Evolutionary conservation across 805 yeast genomes (phyloP).

Genomic region (Ogataea trehalophila): DNA sequence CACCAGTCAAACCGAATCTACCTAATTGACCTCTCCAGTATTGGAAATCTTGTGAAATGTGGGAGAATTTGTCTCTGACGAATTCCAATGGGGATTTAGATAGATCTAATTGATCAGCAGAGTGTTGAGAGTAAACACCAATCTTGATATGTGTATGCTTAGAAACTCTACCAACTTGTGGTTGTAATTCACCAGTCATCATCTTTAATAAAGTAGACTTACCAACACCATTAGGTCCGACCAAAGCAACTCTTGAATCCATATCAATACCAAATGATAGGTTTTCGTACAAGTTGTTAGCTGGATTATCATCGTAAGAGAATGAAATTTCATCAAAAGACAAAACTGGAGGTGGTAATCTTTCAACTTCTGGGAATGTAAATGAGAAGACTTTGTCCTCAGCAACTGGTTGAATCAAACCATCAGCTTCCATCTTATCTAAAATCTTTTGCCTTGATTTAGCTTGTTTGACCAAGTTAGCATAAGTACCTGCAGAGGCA

Average conservation of each 20-base stretch:
- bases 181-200: slow-evolving; percentile 90
- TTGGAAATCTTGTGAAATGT: slow-evolving; percentile 95
- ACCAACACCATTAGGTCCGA: slow-evolving; percentile 99
- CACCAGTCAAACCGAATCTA: slow-evolving; percentile 97
- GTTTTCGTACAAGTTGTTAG: slow-evolving; percentile 83
- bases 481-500: slow-evolving; percentile 99
- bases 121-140: slow-evolving; percentile 98
- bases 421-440: slow-evolving; percentile 99
- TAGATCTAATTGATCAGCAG: slow-evolving; percentile 95
- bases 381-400: slow-evolving; percentile 92
- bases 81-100: slow-evolving; percentile 94
- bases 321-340: slow-evolving; percentile 94
- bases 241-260: slow-evolving; percentile 97
- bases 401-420: slow-evolving; percentile 86
- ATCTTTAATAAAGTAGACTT: slow-evolving; percentile 92
- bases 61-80: slow-evolving; percentile 88
- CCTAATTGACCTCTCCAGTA: slow-evolving; percentile 98
- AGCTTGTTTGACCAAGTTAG: slow-evolving; percentile 97
- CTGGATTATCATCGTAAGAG: slow-evolving; percentile 77
- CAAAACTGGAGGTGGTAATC: slow-evolving; percentile 97
- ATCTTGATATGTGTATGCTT: slow-evolving; percentile 96
- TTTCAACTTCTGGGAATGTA: slow-evolving; percentile 91
- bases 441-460: slow-evolving; percentile 98
- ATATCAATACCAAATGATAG: slow-evolving; percentile 97
- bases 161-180: slow-evolving; percentile 93